These are phyloP conservation scores for Kodamaea laetipori DNA, from an alignment of 805 yeast genomes.

Conservation along the genomic window DNA sequence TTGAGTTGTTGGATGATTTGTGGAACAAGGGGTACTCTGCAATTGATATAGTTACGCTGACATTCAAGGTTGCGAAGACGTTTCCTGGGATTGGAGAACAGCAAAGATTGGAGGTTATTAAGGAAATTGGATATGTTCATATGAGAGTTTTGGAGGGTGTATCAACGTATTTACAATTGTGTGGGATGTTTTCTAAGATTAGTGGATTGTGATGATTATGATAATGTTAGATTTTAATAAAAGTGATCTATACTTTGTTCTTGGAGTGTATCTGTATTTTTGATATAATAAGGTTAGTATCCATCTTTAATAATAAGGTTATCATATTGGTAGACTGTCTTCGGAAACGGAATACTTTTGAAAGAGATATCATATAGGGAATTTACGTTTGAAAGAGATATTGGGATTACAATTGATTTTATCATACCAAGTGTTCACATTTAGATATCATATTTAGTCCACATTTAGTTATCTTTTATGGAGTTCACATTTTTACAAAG, in stretches of 20 bases:
- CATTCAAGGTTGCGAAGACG: slow-evolving; percentile 84
- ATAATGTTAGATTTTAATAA: background rate
- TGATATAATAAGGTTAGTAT: no score
- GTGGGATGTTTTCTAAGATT: slow-evolving; percentile 74
- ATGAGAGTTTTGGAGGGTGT: slow-evolving; percentile 95
- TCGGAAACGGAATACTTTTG: background rate
- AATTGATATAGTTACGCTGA: slow-evolving; percentile 86
- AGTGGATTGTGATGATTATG: slow-evolving; percentile 27
- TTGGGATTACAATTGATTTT: no score
- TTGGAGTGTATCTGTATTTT: background rate
- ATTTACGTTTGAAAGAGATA: no score
- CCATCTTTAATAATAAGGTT: background rate
- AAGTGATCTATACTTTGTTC: background rate
- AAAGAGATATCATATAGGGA: no score
- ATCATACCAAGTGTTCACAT: no score
- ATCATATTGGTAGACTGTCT: background rate
- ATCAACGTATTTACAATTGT: slow-evolving; percentile 79
- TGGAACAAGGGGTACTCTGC: slow-evolving; percentile 94
- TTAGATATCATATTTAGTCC: no score
- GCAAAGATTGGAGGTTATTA: slow-evolving; percentile 71
- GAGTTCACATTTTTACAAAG: no score
- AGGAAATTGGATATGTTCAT: slow-evolving; percentile 87
- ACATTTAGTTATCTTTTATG: no score
- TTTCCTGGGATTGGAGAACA: slow-evolving; percentile 68
- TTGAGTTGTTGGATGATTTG: slow-evolving; percentile 62